A percentile compares a stretch with the other conserved stretches of the same genome.
These are phyloP conservation scores for Ceriops decandra DNA, from an alignment of 345 rosid genomes.

Conservation along the genomic window DNA sequence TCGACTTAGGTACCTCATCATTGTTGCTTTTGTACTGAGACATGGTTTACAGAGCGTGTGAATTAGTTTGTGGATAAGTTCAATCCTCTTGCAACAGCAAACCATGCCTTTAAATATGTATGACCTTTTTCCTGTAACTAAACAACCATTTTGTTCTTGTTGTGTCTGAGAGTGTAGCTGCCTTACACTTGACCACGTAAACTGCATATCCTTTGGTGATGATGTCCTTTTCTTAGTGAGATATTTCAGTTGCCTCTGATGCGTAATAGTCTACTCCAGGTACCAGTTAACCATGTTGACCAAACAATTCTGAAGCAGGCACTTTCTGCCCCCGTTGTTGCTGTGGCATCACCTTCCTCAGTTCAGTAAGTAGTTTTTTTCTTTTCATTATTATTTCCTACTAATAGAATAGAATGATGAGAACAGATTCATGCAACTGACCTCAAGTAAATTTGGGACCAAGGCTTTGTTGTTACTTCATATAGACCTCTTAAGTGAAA, in stretches of 20 bases:
- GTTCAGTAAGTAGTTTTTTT: conserved; percentile 40
- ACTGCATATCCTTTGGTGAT: not conserved
- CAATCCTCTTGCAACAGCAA: not conserved
- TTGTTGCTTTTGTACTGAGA: not conserved
- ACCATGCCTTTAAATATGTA: not conserved
- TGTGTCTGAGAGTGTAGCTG: not conserved
- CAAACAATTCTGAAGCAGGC: conserved; percentile 54
- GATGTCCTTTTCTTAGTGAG: not conserved
- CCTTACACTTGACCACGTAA: not conserved
- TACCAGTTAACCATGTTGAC: conserved; percentile 69
- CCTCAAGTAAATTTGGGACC: no score
- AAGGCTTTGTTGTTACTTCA: no score
- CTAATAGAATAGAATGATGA: no score
- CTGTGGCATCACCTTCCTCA: conserved; percentile 97
- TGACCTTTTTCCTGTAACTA: not conserved
- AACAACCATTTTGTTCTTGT: not conserved
- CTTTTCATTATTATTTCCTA: no score
- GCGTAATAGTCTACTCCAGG: conserved; percentile 38
- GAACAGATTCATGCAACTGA: no score
- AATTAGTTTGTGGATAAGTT: not conserved
- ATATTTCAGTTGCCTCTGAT: conserved; percentile 15
- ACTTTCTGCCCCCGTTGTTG: conserved; percentile 62
- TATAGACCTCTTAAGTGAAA: no score
- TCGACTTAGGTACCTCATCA: not conserved
- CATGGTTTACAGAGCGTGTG: no score